Evolutionary conservation across 2,329 filamentous ascomycete species (phyloP).

Genomic region (Diaporthe sp.): DNA sequence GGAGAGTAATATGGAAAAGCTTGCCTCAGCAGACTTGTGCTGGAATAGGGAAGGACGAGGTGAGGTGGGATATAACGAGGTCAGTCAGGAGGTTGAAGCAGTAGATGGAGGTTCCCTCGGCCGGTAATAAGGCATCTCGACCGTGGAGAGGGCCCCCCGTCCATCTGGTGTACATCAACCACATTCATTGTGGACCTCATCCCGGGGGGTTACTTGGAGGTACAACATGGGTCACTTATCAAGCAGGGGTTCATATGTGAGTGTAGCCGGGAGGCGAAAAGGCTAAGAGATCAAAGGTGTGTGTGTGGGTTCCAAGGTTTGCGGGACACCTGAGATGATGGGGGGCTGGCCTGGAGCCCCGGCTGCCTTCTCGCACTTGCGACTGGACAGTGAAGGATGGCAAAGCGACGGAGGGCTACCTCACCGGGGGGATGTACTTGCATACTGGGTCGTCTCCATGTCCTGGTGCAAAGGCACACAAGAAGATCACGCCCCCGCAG

Average conservation of each 20-base stretch:
- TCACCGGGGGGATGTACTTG: constrained; percentile 14
- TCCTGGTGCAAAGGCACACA: neutral
- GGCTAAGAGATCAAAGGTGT: constrained; percentile 40
- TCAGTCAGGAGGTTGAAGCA: constrained; percentile 32
- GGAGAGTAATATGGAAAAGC: constrained; percentile 56
- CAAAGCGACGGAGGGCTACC: constrained; percentile 23
- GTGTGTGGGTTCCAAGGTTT: constrained; percentile 34
- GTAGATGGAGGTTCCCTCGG: constrained; percentile 31
- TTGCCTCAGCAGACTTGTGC: constrained; percentile 41
- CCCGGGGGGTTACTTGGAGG: constrained; percentile 34
- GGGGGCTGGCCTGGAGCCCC: constrained; percentile 33
- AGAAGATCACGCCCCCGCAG: neutral
- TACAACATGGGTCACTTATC: constrained; percentile 40
- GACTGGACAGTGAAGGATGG: constrained; percentile 33
- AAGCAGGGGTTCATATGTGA: constrained; percentile 34
- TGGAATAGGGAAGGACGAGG: constrained; percentile 50
- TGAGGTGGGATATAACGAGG: constrained; percentile 49
- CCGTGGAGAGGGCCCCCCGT: constrained; percentile 21
- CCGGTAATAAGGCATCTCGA: constrained; percentile 29
- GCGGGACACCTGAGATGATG: constrained; percentile 38
- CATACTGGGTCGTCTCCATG: constrained; percentile 6
- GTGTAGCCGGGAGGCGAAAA: constrained; percentile 37
- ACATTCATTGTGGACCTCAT: constrained; percentile 33
- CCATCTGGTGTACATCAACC: constrained; percentile 17
- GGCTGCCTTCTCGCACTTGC: constrained; percentile 31